Base-by-base conservation (phyloP, 2,329 filamentous ascomycete genomes). In the Claviceps spartinae region DNA sequence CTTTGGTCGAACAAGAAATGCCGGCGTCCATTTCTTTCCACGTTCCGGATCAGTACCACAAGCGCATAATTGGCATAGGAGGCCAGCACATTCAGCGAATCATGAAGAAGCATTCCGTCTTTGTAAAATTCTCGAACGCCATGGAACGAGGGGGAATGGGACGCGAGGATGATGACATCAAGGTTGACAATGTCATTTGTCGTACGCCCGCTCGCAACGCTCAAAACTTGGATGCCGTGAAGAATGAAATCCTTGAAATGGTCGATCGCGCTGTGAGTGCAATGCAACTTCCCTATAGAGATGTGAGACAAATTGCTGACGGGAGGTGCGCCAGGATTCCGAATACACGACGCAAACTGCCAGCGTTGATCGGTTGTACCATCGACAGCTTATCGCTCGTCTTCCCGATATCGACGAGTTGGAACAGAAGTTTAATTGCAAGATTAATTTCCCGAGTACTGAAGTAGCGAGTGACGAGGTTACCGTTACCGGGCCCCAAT, bases 81-180 rank as follows among this genome's bases (percentile, higher is more conserved):
- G 93, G 93, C 9, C 91, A 97, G 66, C 93, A 98, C 64, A 98
- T 98, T 59, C 93, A 98, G 69, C 88, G 91, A 52, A 97, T 98
- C 72, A 98, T 98, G 93, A 97, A 98, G 75, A 97, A 97, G 71
- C 95, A 98, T 70, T 97, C 93, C 0, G 93, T 98, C 59, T 98
- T 98, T 62, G 93, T 98, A 72, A 98, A 98, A 67, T 98, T 98
- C 64, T 95, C 89, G 58, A 98, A 98, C 61, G 93, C 93, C 16
- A 97, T 97, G 90, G 93, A 98, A 65, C 85, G 93, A 64, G 93
- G 66, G 40, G 70, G 90, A 38, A 85, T 94, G 68, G 88, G 89
- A 58, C 90, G 94, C 59, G 90, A 97, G 64, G 93, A 98, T 63
- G 93, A 98, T 64, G 93, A 98, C 65, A 88, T 95, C 70, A 95